Evolutionary conservation across 805 yeast species (phyloP).

Genomic region (Yarrowia osloensis): DNA sequence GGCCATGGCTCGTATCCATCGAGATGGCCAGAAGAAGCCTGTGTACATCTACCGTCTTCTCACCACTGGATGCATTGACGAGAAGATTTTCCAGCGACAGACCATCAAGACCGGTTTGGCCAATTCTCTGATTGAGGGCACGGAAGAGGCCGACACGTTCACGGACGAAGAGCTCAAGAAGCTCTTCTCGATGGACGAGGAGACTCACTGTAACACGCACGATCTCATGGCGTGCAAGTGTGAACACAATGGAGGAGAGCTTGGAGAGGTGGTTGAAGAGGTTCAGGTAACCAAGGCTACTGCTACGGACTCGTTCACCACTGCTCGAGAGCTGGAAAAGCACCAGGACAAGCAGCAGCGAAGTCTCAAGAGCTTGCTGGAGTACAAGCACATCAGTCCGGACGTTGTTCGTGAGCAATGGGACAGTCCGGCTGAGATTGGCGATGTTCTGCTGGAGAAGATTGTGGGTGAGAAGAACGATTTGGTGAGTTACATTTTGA

Average conservation of each 20-base stretch:
- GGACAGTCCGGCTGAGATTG: background rate
- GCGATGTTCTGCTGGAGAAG: constrained; percentile 8
- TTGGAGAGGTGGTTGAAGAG: background rate
- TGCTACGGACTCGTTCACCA: constrained; percentile 7
- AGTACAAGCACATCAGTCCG: constrained; percentile 2
- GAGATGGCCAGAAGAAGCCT: constrained; percentile 85
- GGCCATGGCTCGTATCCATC: constrained; percentile 92
- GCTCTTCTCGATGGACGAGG: constrained; percentile 59
- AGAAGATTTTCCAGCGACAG: constrained; percentile 90
- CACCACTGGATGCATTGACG: constrained; percentile 90
- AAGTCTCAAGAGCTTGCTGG: constrained; percentile 5
- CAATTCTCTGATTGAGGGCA: constrained; percentile 59
- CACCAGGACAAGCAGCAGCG: background rate
- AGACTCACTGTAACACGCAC: constrained; percentile 66
- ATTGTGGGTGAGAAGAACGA: constrained; percentile 3
- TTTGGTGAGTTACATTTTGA: constrained; percentile 1
- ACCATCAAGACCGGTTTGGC: constrained; percentile 79
- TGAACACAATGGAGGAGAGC: background rate
- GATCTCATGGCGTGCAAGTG: constrained; percentile 55
- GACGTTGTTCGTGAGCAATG: background rate
- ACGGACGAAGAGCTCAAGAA: constrained; percentile 69
- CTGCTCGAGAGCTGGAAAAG: constrained; percentile 5
- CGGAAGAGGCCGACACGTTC: constrained; percentile 55
- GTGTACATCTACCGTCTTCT: constrained; percentile 80
- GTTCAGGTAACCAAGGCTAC: background rate